Conservation (phyloP, 352 stramenopile genomes). For the Phytophthora foliorum region DNA sequence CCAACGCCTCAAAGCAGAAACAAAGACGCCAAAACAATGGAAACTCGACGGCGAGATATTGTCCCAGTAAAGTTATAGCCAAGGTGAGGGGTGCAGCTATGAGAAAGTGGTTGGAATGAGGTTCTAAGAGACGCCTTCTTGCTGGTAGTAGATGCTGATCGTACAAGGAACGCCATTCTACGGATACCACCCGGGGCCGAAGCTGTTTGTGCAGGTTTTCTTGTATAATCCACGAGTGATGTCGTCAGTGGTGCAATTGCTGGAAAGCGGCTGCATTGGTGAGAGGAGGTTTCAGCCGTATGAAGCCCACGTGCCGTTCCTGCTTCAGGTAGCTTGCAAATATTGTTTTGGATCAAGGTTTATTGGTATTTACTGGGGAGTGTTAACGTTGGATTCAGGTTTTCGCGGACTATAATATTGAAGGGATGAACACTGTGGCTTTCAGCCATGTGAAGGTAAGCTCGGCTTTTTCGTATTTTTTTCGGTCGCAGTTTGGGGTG, state of each 20-base stretch:
- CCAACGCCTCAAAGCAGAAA: constrained; percentile 58
- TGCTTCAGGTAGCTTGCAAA: constrained; percentile 72
- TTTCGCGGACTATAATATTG: constrained; percentile 94
- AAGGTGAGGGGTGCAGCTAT: constrained; percentile 56
- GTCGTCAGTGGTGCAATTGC: constrained; percentile 72
- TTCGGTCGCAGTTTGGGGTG: neutral
- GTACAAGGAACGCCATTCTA: constrained; percentile 92
- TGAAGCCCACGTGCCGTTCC: constrained; percentile 91
- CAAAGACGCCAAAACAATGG: constrained; percentile 33
- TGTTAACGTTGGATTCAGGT: constrained; percentile 46
- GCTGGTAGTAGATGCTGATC: constrained; percentile 73
- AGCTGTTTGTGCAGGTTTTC: constrained; percentile 92
- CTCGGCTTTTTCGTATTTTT: neutral
- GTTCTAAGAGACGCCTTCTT: neutral
- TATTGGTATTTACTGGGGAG: neutral
- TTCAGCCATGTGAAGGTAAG: constrained; percentile 75
- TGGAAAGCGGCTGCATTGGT: constrained; percentile 86
- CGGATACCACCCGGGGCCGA: constrained; percentile 78
- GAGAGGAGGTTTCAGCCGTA: constrained; percentile 87
- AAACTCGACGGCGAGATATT: constrained; percentile 1
- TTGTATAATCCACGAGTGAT: constrained; percentile 85
- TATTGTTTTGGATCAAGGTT: neutral
- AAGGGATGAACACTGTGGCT: constrained; percentile 91
- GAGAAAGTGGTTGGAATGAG: neutral
- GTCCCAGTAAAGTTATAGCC: constrained; percentile 56